A percentile compares a stretch with the other conserved stretches of the same genome.
These are phyloP conservation scores for Oryza glaberrima DNA, from an alignment of 176 grass and related monocot species.

Conservation along the genomic window DNA sequence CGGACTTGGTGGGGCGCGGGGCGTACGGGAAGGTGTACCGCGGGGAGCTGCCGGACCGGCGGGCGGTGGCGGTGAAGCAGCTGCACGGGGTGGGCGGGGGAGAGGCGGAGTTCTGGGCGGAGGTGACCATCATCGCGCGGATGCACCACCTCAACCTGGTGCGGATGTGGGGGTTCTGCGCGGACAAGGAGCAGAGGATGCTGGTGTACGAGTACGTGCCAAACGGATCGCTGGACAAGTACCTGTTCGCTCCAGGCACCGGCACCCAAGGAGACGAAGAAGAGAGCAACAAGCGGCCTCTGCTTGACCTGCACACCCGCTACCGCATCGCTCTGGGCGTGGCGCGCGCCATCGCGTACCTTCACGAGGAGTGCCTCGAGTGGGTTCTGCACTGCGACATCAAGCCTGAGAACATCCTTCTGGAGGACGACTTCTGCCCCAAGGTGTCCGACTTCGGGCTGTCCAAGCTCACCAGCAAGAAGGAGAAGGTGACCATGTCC, in stretches of 20 bases:
- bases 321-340: slow-evolving; percentile 90
- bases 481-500: slow-evolving; percentile 93
- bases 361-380: slow-evolving; percentile 95
- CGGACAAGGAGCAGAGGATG: slow-evolving; percentile 89
- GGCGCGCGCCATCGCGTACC: slow-evolving; percentile 80
- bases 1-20: slow-evolving; percentile 66
- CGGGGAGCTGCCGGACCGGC: slow-evolving; percentile 78
- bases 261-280: background rate
- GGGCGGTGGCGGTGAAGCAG: slow-evolving; percentile 87
- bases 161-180: slow-evolving; percentile 96
- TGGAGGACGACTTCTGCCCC: slow-evolving; percentile 85
- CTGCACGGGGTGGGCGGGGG: slow-evolving; percentile 70
- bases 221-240: slow-evolving; percentile 93
- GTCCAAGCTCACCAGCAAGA: slow-evolving; percentile 88
- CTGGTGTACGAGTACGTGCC: slow-evolving; percentile 92
- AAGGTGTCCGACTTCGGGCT: slow-evolving; percentile 90
- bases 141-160: slow-evolving; percentile 99
- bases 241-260: slow-evolving; percentile 38
- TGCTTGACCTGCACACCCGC: slow-evolving; percentile 76
- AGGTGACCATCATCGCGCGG: slow-evolving; percentile 93
- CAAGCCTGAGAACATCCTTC: slow-evolving; percentile 79
- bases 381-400: slow-evolving; percentile 91
- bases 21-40: slow-evolving; percentile 82
- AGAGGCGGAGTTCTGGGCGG: slow-evolving; percentile 94
- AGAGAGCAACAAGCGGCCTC: background rate